phyloP scores from a whole-genome alignment of 1,284 basidiomycete species.

The Melampsora larici-populina region DNA sequence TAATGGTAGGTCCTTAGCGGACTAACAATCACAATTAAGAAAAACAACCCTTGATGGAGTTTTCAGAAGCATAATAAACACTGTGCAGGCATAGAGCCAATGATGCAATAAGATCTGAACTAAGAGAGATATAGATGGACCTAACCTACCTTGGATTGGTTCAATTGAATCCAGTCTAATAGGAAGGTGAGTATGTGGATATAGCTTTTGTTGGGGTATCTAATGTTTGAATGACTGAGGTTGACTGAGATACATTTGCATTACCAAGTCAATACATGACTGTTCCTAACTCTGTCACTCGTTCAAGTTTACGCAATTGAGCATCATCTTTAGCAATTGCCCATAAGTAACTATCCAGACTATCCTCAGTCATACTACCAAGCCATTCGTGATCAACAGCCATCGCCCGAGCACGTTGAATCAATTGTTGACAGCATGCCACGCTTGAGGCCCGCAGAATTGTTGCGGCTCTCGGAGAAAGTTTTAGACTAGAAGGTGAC shows the following conservation, averaged over 20 bases:
- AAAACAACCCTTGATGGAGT: no score
- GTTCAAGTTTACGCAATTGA: not conserved
- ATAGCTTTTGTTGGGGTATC: no score
- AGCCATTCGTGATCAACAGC: not conserved
- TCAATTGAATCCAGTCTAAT: no score
- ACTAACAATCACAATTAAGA: no score
- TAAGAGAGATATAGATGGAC: no score
- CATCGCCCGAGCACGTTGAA: not conserved
- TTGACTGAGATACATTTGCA: not conserved
- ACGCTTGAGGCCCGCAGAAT: slow-evolving; percentile 33
- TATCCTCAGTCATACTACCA: not conserved
- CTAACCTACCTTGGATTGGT: no score
- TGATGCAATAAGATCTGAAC: no score
- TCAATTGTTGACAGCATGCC: slow-evolving; percentile 22
- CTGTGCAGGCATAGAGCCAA: no score
- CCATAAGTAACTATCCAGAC: slow-evolving; percentile 11
- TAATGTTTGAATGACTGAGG: no score
- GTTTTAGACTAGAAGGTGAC: not conserved
- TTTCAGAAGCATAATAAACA: no score
- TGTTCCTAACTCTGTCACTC: not conserved
- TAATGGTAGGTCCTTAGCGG: no score
- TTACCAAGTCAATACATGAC: not conserved
- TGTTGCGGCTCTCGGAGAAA: slow-evolving; percentile 31
- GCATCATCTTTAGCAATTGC: not conserved
- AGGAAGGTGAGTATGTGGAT: no score